These are phyloP conservation scores for Ceratobasidium sp. DNA, from an alignment of 1,284 basidiomycete species.

Conservation along the genomic window DNA sequence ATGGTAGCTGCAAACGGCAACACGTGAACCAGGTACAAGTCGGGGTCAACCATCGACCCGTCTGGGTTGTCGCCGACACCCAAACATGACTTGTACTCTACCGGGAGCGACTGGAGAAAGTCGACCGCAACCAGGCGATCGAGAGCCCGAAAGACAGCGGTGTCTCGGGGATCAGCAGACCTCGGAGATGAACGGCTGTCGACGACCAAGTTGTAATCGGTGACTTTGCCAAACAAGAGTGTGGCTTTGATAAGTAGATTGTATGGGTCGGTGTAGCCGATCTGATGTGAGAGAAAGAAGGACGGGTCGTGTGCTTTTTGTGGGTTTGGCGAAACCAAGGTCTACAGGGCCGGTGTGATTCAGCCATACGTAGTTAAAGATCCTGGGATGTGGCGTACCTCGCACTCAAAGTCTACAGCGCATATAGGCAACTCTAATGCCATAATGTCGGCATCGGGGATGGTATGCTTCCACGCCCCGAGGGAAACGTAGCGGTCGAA, in stretches of 20 bases:
- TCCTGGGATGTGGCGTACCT: slow-evolving; percentile 57
- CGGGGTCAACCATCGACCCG: slow-evolving; percentile 72
- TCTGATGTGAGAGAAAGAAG: slow-evolving; percentile 72
- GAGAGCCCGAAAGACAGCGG: slow-evolving; percentile 68
- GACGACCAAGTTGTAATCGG: slow-evolving; percentile 80
- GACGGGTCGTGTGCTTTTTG: slow-evolving; percentile 71
- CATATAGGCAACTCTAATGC: slow-evolving; percentile 77
- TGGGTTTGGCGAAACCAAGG: slow-evolving; percentile 64
- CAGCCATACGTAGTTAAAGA: neutral
- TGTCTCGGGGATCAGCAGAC: slow-evolving; percentile 42
- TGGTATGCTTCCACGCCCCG: slow-evolving; percentile 86
- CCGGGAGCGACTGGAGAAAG: slow-evolving; percentile 75
- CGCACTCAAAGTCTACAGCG: slow-evolving; percentile 74
- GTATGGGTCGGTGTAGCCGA: slow-evolving; percentile 80
- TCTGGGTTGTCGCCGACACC: slow-evolving; percentile 49
- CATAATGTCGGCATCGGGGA: slow-evolving; percentile 81
- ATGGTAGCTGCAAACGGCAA: slow-evolving; percentile 85
- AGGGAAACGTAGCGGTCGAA: slow-evolving; percentile 85
- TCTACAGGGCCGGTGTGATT: slow-evolving; percentile 18
- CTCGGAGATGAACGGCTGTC: slow-evolving; percentile 53
- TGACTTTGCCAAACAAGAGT: slow-evolving; percentile 83
- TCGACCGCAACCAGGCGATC: slow-evolving; percentile 71
- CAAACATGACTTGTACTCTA: slow-evolving; percentile 67
- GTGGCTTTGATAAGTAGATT: slow-evolving; percentile 78
- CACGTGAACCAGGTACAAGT: slow-evolving; percentile 83